Evolutionary conservation across 129 eudicot species (phyloP), one percentile per base, ranked within the genome.

Genomic region (Centaurea solstitialis): DNA sequence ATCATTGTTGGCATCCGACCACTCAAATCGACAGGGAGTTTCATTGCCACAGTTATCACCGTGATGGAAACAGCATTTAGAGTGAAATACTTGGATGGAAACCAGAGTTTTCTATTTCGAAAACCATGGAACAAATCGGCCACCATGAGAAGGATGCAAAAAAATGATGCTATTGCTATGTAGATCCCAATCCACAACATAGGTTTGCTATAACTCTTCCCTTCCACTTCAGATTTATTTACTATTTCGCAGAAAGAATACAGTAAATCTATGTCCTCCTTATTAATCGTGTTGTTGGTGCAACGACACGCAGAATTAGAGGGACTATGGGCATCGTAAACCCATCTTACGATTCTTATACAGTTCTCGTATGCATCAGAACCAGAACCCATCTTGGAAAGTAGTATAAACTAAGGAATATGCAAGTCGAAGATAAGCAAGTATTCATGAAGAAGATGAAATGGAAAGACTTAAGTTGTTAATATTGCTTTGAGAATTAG

Each of bases 101-200:
- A 81, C 80, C 85, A 81, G 0, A 24, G 23, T 41, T 73, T 81
- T n/a, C 68, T 4, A 12, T 41, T 43, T 5, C 59, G 62, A 11
- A 81, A 65, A n/a, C 85, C 80, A 47, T 65, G 57, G 7, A 75
- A 45, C 21, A 75, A 18, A 68, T 81, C 76, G 0, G 69, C 70
- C 2, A 26, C 85, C 85, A 75, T 81, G 20, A 75, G 75, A n/a
- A 81, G 11, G 24, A 77, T 50, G 73, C 85, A 81, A n/a, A 67
- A 11, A 4, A 66, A 53, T 10, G 85, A 66, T 67, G 80, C 85
- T 30, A 68, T 45, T 6, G 85, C 59, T 3, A 81, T 68, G 21
- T 81, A 81, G 20, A 81, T n/a, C 57, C 85, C 85, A 26, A 81
- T 81, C 75, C 57, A 81, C 30, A 73, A 37, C 85, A 75, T 35